A percentile compares a stretch with the other conserved stretches of the same genome.
Conservation (phyloP, 305 asterid genomes). For the Fraxinus angustifolia region DNA sequence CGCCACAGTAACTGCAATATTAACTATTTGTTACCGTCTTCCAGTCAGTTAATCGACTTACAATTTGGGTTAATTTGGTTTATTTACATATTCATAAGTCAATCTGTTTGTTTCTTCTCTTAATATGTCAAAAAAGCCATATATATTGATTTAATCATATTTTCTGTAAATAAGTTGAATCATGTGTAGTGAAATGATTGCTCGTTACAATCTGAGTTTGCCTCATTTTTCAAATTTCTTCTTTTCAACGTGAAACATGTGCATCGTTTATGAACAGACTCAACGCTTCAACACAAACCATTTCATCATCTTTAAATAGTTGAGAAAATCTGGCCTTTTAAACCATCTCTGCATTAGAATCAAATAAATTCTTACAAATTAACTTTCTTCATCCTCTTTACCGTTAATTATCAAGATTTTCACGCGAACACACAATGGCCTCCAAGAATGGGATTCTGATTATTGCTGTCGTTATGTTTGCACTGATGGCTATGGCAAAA, state of each 20-base stretch:
- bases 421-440: neutral
- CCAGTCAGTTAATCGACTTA: neutral
- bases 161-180: neutral
- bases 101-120: no score
- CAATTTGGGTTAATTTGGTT: neutral
- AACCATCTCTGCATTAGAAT: neutral
- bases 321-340: neutral
- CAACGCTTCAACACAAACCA: neutral
- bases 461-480: neutral
- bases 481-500: neutral
- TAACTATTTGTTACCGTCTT: no score
- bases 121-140: neutral
- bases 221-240: no score
- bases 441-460: neutral
- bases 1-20: neutral
- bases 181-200: neutral
- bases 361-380: neutral
- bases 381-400: neutral
- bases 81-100: no score
- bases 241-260: neutral
- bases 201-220: neutral
- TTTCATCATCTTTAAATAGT: neutral
- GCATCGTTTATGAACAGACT: conserved; percentile 24
- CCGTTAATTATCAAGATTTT: neutral
- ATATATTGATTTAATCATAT: neutral